These are phyloP conservation scores for Chionographis japonica DNA, from an alignment of 106 monocot genomes.

Conservation along the genomic window DNA sequence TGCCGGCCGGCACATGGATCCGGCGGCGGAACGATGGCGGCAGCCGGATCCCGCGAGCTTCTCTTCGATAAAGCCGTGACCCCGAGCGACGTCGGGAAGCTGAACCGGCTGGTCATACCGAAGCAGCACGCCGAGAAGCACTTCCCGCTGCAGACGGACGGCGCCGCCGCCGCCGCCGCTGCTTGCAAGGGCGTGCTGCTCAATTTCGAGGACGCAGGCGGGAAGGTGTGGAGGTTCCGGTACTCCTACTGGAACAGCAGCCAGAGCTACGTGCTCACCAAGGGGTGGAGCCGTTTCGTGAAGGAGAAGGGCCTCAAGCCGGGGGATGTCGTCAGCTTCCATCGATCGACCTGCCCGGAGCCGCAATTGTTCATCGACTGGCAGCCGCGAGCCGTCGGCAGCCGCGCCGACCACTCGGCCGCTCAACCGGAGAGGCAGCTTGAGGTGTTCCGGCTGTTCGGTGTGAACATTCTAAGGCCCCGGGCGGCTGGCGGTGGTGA, in stretches of 20 bases:
- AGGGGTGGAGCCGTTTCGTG: conserved; percentile 90
- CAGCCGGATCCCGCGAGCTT: conserved; percentile 4
- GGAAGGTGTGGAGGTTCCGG: conserved; percentile 78
- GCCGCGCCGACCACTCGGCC: not conserved
- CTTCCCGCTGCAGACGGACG: conserved; percentile 40
- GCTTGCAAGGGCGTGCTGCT: conserved; percentile 35
- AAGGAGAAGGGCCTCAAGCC: conserved; percentile 74
- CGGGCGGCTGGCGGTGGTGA: not conserved
- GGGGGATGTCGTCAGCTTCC: conserved; percentile 44
- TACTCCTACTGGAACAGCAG: conserved; percentile 97
- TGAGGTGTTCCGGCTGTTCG: conserved; percentile 42
- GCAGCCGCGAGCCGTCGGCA: conserved; percentile 7
- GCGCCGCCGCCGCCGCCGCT: conserved; percentile 8
- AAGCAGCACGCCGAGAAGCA: conserved; percentile 85
- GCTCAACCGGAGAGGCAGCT: not conserved
- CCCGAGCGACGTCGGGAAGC: conserved; percentile 84
- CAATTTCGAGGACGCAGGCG: conserved; percentile 58
- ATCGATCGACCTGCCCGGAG: conserved; percentile 23
- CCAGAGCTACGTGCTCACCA: conserved; percentile 94
- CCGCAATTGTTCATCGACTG: conserved; percentile 41
- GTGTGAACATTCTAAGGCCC: conserved; percentile 31
- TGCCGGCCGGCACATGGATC: too few species aligned
- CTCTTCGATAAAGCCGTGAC: conserved; percentile 64
- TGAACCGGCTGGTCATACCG: conserved; percentile 77
- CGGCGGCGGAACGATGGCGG: too few species aligned